A percentile compares a stretch with the other conserved stretches of the same genome.
Conservation (phyloP, 345 rosid genomes). For the Eutrema japonicum region DNA sequence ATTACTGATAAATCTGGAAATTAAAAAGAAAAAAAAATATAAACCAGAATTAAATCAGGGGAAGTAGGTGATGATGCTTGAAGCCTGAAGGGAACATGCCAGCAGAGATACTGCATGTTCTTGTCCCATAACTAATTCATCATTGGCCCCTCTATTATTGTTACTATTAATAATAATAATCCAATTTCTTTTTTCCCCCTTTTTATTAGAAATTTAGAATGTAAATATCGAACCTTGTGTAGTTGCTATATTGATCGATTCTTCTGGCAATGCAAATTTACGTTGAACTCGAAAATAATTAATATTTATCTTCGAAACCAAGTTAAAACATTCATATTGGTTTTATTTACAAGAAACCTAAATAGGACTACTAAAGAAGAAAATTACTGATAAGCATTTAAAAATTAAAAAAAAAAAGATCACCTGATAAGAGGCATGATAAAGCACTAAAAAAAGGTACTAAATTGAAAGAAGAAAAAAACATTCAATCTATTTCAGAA, state of each 20-base stretch:
- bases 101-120: slow-evolving; percentile 37
- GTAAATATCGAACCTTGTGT: neutral
- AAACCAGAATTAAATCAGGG: slow-evolving; percentile 25
- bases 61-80: slow-evolving; percentile 42
- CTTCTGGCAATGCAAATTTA: neutral
- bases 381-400: slow-evolving; percentile 18
- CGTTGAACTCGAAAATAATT: neutral
- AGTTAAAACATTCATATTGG: slow-evolving; percentile 20
- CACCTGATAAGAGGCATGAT: slow-evolving; percentile 48
- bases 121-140: slow-evolving; percentile 44
- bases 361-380: slow-evolving; percentile 1
- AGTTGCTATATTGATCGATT: neutral
- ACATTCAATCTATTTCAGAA: slow-evolving; percentile 36
- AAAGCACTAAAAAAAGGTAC: slow-evolving; percentile 33
- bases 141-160: slow-evolving; percentile 38
- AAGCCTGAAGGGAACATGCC: slow-evolving; percentile 44
- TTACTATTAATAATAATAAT: neutral
- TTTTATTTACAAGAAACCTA: slow-evolving; percentile 24
- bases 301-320: slow-evolving; percentile 2
- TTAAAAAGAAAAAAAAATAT: neutral
- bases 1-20: neutral
- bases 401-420: neutral
- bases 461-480: neutral
- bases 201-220: neutral
- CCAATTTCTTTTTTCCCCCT: neutral